These are phyloP conservation scores for Beverwykella pulmonaria DNA, from an alignment of 495 filamentous ascomycete species.

Conservation along the genomic window DNA sequence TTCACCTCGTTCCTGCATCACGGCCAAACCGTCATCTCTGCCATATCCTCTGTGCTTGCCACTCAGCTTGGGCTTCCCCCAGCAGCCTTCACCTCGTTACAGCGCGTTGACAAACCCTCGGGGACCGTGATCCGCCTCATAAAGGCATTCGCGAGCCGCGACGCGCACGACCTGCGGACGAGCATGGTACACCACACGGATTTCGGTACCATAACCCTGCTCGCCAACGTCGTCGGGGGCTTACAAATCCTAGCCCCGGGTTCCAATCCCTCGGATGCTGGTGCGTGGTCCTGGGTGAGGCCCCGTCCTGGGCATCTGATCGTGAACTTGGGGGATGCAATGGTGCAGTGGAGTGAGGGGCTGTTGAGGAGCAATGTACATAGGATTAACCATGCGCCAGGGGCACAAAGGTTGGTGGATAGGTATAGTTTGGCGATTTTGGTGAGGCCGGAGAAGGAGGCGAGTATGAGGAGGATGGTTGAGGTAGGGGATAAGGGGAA, in stretches of 20 bases:
- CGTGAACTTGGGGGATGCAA: constrained; percentile 21
- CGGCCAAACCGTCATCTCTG: constrained; percentile 11
- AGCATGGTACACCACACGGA: constrained; percentile 23
- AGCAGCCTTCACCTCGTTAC: constrained; percentile 2
- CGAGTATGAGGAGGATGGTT: constrained; percentile 12
- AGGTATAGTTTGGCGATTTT: constrained; percentile 26
- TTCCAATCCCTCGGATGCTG: neutral
- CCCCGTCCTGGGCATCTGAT: constrained; percentile 10
- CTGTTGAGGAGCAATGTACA: constrained; percentile 5
- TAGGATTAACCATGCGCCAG: constrained; percentile 4
- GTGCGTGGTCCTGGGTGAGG: constrained; percentile 2
- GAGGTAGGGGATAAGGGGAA: no score
- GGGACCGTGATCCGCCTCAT: constrained; percentile 24
- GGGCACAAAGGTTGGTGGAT: neutral
- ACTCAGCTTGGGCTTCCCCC: constrained; percentile 7
- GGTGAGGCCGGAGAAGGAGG: constrained; percentile 14
- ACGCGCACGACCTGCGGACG: constrained; percentile 16
- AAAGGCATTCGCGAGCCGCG: constrained; percentile 4
- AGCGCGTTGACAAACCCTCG: constrained; percentile 3
- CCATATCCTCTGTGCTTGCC: constrained; percentile 9
- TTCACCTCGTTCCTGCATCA: constrained; percentile 21
- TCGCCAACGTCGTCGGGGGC: constrained; percentile 17
- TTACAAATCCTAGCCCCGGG: constrained; percentile 7
- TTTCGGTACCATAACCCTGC: constrained; percentile 14
- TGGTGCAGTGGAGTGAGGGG: constrained; percentile 15